These are phyloP conservation scores for Microbotryum intermedium DNA, from an alignment of 1,284 basidiomycete genomes.

Conservation along the genomic window DNA sequence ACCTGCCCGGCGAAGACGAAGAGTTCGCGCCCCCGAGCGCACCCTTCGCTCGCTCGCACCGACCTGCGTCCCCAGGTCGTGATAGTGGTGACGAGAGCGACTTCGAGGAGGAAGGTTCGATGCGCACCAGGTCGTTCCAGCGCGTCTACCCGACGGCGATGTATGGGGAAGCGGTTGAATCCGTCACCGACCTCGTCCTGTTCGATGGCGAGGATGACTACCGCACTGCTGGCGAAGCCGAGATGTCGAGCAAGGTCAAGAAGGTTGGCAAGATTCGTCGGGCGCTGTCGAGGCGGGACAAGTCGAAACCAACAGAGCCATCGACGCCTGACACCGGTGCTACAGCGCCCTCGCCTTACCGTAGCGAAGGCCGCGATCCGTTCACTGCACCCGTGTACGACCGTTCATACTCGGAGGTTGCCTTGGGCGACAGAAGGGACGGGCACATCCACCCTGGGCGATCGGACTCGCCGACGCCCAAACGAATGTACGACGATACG, in stretches of 20 bases:
- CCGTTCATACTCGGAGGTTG: too few relatives aligned
- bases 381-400: too few relatives aligned
- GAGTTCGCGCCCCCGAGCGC: slow-evolving; percentile 24
- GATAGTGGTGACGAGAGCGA: slow-evolving; percentile 21
- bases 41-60: slow-evolving; percentile 17
- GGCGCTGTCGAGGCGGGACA: slow-evolving; percentile 45
- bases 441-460: too few relatives aligned
- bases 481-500: neutral
- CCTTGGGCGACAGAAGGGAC: neutral
- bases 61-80: neutral
- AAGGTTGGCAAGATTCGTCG: slow-evolving; percentile 62
- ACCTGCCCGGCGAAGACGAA: neutral
- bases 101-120: slow-evolving; percentile 3
- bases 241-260: slow-evolving; percentile 54
- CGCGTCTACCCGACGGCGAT: slow-evolving; percentile 2
- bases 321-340: neutral
- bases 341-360: neutral
- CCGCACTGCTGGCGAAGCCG: slow-evolving; percentile 53
- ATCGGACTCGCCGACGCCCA: neutral
- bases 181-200: slow-evolving; percentile 46
- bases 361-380: too few relatives aligned
- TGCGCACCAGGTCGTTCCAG: neutral
- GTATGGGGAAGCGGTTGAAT: slow-evolving; percentile 12
- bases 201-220: slow-evolving; percentile 69
- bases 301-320: slow-evolving; percentile 1